These are phyloP conservation scores for Canavalia ensiformis DNA, from an alignment of 306 rosid genomes.

Conservation along the genomic window DNA sequence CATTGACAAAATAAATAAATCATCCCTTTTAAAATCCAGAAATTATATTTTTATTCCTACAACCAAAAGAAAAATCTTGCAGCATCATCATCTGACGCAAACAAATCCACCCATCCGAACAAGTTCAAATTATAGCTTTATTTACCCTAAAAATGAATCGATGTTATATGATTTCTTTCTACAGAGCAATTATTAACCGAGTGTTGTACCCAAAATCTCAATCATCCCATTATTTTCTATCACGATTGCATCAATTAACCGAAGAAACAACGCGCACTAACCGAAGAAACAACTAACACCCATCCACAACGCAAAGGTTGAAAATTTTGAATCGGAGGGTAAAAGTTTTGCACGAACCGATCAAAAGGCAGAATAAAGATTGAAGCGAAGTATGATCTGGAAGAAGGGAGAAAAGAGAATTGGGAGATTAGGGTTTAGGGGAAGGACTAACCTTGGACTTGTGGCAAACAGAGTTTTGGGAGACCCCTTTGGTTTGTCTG, in stretches of 20 bases:
- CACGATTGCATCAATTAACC: not conserved
- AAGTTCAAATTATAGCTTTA: slow-evolving; percentile 13
- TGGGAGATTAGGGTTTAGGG: slow-evolving; percentile 46
- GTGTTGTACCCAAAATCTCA: slow-evolving; percentile 8
- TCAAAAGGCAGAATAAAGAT: slow-evolving; percentile 17
- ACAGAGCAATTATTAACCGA: slow-evolving; percentile 13
- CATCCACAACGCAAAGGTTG: slow-evolving; percentile 27
- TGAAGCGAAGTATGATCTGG: slow-evolving; percentile 43
- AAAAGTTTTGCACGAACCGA: not conserved
- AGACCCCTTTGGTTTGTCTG: slow-evolving; percentile 42
- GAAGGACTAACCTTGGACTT: slow-evolving; percentile 84
- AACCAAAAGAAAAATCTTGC: not conserved
- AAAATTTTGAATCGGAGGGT: slow-evolving; percentile 23
- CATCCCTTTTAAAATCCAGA: not conserved
- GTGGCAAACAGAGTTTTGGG: slow-evolving; percentile 41
- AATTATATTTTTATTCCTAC: slow-evolving; percentile 20
- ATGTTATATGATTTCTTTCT: not conserved
- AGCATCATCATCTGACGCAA: slow-evolving; percentile 8
- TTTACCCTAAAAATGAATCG: slow-evolving; percentile 36
- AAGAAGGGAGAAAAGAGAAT: slow-evolving; percentile 2
- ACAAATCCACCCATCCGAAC: slow-evolving; percentile 29
- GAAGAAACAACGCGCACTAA: slow-evolving; percentile 19
- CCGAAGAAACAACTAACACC: slow-evolving; percentile 3
- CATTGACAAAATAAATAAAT: slow-evolving; percentile 15
- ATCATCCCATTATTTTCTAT: slow-evolving; percentile 9